Evolutionary conservation across 148 eudicot species (phyloP).

Genomic region (Mesembryanthemum crystallinum): DNA sequence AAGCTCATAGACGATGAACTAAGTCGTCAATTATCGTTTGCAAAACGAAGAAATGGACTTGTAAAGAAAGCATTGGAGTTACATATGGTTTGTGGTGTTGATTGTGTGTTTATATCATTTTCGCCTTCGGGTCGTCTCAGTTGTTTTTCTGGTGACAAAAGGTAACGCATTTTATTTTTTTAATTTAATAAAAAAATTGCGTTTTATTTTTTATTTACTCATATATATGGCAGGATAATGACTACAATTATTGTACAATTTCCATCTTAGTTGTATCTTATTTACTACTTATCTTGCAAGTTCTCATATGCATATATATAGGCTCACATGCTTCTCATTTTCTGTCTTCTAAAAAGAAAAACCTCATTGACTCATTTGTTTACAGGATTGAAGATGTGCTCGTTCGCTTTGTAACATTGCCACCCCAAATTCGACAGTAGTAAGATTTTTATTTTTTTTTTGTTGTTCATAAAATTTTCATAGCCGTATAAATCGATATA

Average conservation of each 20-base stretch:
- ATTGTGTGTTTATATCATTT: constrained; percentile 25
- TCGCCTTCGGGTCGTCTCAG: constrained; percentile 34
- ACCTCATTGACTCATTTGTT: constrained; percentile 8
- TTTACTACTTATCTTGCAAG: background rate
- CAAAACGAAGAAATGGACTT: constrained; percentile 39
- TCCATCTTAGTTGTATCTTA: background rate
- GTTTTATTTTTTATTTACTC: background rate
- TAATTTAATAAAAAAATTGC: too few species aligned
- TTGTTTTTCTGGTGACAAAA: constrained; percentile 29
- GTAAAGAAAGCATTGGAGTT: constrained; percentile 37
- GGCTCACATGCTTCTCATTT: background rate
- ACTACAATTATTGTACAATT: constrained; percentile 7
- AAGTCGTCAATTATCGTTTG: constrained; percentile 32
- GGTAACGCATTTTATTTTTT: constrained; percentile 14
- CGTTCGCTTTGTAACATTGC: constrained; percentile 16
- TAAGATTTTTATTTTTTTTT: constrained; percentile 15
- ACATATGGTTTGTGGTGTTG: constrained; percentile 23
- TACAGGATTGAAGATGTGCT: constrained; percentile 31
- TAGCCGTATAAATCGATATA: background rate
- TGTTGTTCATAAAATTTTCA: background rate
- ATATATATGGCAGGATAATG: background rate
- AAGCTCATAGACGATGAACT: constrained; percentile 28
- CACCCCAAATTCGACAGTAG: constrained; percentile 15
- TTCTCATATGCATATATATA: background rate
- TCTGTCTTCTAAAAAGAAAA: background rate